A percentile compares a stretch with the other conserved stretches of the same genome.
Conservation (phyloP, 768 basidiomycete genomes). For the Pleurotus djamor region DNA sequence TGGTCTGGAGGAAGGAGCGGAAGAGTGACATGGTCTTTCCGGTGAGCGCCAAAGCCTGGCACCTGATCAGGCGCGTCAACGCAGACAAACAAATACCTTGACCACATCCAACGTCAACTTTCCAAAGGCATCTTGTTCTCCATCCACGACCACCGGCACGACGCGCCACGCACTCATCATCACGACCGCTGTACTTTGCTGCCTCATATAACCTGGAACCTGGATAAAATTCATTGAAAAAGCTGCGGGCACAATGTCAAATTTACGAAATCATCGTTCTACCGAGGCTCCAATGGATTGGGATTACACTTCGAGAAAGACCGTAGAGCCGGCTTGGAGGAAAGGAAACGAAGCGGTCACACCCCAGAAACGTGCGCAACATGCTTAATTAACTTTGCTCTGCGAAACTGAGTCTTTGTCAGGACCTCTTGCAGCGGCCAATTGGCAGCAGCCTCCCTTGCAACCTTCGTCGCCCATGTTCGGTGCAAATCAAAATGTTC, state of each 20-base stretch:
- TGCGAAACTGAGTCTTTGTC: conserved; percentile 1
- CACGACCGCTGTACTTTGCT: neutral
- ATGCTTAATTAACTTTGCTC: conserved; percentile 6
- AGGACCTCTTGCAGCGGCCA: conserved; percentile 32
- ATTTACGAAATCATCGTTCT: conserved; percentile 40
- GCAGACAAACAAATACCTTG: neutral
- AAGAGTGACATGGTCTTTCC: neutral
- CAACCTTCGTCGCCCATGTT: conserved; percentile 46
- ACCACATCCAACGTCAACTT: neutral
- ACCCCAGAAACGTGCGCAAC: conserved; percentile 64
- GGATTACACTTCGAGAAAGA: conserved; percentile 73
- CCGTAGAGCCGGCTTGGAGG: conserved; percentile 60
- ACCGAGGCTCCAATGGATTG: conserved; percentile 90
- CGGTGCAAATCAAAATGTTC: conserved; percentile 64
- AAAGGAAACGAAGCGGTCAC: conserved; percentile 44
- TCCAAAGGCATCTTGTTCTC: neutral
- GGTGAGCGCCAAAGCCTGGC: neutral
- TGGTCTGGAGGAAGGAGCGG: neutral
- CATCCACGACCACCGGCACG: neutral
- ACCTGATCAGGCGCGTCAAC: conserved; percentile 6
- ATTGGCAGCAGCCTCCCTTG: conserved; percentile 36
- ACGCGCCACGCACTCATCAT: neutral
- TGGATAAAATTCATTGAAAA: neutral
- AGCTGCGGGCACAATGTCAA: neutral
- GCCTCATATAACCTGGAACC: neutral